Percentiles rank a stretch among this genome's conserved stretches.
These are phyloP conservation scores for Rhodotorula sp. DNA, from an alignment of 1,284 basidiomycete genomes.

Conservation along the genomic window DNA sequence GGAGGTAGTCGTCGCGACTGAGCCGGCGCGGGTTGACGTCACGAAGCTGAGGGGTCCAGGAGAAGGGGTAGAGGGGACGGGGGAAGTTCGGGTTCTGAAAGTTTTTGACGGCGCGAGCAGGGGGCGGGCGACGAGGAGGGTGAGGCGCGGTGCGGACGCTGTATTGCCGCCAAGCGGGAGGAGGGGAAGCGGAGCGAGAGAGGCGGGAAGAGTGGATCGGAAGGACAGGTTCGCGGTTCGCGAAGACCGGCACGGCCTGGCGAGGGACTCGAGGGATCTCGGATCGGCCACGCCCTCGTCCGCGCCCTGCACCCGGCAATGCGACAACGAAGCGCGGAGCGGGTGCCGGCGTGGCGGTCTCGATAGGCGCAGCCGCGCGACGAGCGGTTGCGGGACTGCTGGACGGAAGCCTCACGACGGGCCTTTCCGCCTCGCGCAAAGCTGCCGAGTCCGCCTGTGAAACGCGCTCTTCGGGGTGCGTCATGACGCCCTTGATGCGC, in stretches of 20 bases:
- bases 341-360: neutral
- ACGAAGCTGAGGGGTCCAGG: slow-evolving; percentile 71
- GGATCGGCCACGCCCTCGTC: slow-evolving; percentile 13
- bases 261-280: neutral
- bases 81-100: slow-evolving; percentile 43
- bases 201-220: slow-evolving; percentile 47
- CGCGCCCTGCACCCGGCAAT: slow-evolving; percentile 7
- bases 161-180: slow-evolving; percentile 57
- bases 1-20: slow-evolving; percentile 67
- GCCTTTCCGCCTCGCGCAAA: no score
- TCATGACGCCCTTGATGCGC: slow-evolving; percentile 78
- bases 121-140: slow-evolving; percentile 18
- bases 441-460: no score
- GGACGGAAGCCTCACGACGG: no score
- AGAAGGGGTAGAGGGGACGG: slow-evolving; percentile 65
- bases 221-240: slow-evolving; percentile 22
- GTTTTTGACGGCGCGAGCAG: slow-evolving; percentile 18
- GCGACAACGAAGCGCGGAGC: slow-evolving; percentile 14
- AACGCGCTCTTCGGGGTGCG: neutral
- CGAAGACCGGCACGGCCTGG: slow-evolving; percentile 14
- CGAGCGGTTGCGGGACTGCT: no score
- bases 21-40: slow-evolving; percentile 63
- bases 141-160: slow-evolving; percentile 49
- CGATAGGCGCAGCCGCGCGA: neutral
- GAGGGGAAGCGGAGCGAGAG: slow-evolving; percentile 49